Conservation (phyloP, 2,329 filamentous ascomycete genomes). For the Pseudogymnoascus sp. region DNA sequence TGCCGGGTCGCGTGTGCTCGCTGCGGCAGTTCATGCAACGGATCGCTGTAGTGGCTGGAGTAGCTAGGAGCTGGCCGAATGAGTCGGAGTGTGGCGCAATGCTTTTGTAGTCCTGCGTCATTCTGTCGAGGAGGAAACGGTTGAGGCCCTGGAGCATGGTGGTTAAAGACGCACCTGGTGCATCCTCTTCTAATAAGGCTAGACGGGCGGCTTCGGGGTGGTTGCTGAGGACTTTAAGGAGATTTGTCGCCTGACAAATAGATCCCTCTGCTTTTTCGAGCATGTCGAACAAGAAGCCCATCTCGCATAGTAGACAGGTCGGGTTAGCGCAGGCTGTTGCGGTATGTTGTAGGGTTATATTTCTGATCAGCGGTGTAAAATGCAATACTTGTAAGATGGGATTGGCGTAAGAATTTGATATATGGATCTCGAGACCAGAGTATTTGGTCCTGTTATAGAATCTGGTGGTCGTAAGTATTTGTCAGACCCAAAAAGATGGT, state of each 20-base stretch:
- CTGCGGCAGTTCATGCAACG: conserved; percentile 80
- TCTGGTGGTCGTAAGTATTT: conserved; percentile 36
- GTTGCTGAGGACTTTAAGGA: conserved; percentile 81
- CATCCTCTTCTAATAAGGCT: conserved; percentile 77
- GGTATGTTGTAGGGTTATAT: conserved; percentile 80
- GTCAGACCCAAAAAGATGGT: not conserved
- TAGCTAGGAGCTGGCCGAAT: conserved; percentile 69
- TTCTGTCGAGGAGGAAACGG: conserved; percentile 76
- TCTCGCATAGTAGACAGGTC: conserved; percentile 81
- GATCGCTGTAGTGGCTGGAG: conserved; percentile 65
- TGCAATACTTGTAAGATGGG: conserved; percentile 83
- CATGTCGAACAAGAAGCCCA: conserved; percentile 97
- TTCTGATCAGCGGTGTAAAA: conserved; percentile 82
- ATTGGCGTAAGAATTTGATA: conserved; percentile 94
- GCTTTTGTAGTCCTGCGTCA: conserved; percentile 67
- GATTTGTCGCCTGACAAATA: conserved; percentile 92
- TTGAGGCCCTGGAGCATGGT: conserved; percentile 80
- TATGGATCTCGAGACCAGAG: conserved; percentile 91
- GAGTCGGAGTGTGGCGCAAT: conserved; percentile 54
- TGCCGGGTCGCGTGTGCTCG: conserved; percentile 73
- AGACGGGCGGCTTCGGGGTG: conserved; percentile 71
- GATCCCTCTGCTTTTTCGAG: conserved; percentile 89
- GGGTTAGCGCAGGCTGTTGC: conserved; percentile 78
- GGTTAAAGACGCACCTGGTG: conserved; percentile 64
- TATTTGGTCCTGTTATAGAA: conserved; percentile 93